Conservation (phyloP, 1,284 basidiomycete genomes). For the Golubevia sp. region DNA sequence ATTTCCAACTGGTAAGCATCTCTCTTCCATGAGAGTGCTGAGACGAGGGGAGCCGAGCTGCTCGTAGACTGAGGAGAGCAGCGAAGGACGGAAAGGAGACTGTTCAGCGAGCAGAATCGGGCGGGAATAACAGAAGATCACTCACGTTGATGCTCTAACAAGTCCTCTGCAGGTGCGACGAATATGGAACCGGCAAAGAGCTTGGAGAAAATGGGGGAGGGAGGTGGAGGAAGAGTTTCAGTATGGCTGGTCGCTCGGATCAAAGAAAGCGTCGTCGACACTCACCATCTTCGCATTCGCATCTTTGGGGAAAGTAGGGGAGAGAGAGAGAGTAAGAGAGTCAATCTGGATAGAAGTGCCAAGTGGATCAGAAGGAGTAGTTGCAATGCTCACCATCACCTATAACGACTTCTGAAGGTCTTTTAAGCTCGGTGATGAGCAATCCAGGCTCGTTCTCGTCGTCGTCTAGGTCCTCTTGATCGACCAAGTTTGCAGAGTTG, state of each 20-base stretch:
- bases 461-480: constrained; percentile 13
- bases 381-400: no score
- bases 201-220: no score
- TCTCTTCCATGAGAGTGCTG: constrained; percentile 75
- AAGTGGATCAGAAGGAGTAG: no score
- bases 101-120: no score
- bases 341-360: no score
- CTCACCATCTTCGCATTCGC: constrained; percentile 53
- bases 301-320: no score
- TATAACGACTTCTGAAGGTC: constrained; percentile 46
- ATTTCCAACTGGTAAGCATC: constrained; percentile 69
- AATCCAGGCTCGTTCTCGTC: constrained; percentile 35
- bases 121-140: constrained; percentile 12
- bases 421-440: constrained; percentile 40
- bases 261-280: no score
- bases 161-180: constrained; percentile 86
- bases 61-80: constrained; percentile 35
- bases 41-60: constrained; percentile 70
- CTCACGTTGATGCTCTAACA: constrained; percentile 70
- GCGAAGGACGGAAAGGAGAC: no score
- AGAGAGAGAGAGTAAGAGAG: no score
- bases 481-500: no score
- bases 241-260: no score
- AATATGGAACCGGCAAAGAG: constrained; percentile 64
- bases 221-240: no score